phyloP scores from a whole-genome alignment of 176 grass and related monocot species.

The Areca catechu region DNA sequence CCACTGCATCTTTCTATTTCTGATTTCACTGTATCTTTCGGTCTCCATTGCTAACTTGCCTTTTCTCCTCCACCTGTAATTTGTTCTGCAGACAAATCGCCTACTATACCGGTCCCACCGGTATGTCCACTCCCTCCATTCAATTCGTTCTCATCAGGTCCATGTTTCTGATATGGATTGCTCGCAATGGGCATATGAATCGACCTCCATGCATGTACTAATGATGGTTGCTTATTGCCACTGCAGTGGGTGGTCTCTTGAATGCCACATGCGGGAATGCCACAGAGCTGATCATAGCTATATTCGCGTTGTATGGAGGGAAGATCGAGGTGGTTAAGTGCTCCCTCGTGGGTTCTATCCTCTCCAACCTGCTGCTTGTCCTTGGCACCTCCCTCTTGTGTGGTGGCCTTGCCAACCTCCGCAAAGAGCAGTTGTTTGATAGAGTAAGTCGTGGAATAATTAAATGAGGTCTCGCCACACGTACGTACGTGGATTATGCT shows the following conservation, averaged over 20 bases:
- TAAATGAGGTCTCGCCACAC: neutral
- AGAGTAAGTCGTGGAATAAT: constrained; percentile 17
- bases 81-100: constrained; percentile 55
- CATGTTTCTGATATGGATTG: no score
- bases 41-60: no score
- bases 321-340: constrained; percentile 89
- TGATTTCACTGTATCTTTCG: no score
- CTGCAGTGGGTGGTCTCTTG: constrained; percentile 75
- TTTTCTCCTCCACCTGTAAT: neutral
- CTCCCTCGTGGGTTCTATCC: constrained; percentile 76
- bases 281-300: constrained; percentile 82
- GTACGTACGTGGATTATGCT: no score
- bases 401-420: constrained; percentile 61
- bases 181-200: no score
- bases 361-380: constrained; percentile 93
- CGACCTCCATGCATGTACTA: no score
- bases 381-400: constrained; percentile 80
- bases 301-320: constrained; percentile 61
- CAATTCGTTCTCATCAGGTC: no score
- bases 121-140: constrained; percentile 28
- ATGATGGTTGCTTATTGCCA: neutral
- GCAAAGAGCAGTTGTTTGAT: constrained; percentile 45
- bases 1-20: no score
- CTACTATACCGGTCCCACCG: constrained; percentile 71
- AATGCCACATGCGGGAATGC: constrained; percentile 98